phyloP scores from a whole-genome alignment of 495 filamentous ascomycete species.

The Aspergillus carlsbadensis region DNA sequence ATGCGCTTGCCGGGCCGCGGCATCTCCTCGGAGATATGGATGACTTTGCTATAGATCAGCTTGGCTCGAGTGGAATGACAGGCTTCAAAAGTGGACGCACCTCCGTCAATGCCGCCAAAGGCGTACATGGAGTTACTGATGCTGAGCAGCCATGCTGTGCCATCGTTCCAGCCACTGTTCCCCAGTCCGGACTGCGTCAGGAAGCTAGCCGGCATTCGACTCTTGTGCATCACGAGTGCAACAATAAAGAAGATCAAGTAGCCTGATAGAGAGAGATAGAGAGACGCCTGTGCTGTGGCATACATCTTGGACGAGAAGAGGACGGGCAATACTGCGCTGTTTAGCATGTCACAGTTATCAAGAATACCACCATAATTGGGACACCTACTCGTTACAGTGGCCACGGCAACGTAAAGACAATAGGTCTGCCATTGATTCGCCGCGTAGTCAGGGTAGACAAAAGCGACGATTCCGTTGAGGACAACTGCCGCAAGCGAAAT shows the following conservation, averaged over 20 bases:
- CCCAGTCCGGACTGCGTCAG: slow-evolving; percentile 20
- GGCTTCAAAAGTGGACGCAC: too few species aligned
- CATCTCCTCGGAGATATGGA: slow-evolving; percentile 32
- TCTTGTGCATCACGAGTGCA: slow-evolving; percentile 22
- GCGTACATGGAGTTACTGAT: slow-evolving; percentile 37
- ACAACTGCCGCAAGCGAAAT: slow-evolving; percentile 18
- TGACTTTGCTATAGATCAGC: background rate
- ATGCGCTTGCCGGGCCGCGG: slow-evolving; percentile 28
- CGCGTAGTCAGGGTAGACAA: slow-evolving; percentile 20
- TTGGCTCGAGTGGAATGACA: too few species aligned
- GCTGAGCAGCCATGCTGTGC: slow-evolving; percentile 36
- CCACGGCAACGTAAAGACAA: slow-evolving; percentile 23
- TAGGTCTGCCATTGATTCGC: slow-evolving; percentile 30
- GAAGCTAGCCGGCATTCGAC: slow-evolving; percentile 15
- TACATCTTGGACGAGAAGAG: slow-evolving; percentile 20
- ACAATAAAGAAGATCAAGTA: too few species aligned
- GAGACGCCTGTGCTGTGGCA: too few species aligned
- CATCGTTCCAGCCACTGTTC: slow-evolving; percentile 32
- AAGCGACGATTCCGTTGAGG: slow-evolving; percentile 25
- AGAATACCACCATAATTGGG: background rate
- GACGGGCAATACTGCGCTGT: slow-evolving; percentile 21
- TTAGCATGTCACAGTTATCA: too few species aligned
- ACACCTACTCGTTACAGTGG: slow-evolving; percentile 10
- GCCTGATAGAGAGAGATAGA: too few species aligned
- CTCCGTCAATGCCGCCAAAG: slow-evolving; percentile 27